Evolutionary conservation across 2,329 filamentous ascomycete genomes (phyloP).

Genomic region (Xylaria sp.): DNA sequence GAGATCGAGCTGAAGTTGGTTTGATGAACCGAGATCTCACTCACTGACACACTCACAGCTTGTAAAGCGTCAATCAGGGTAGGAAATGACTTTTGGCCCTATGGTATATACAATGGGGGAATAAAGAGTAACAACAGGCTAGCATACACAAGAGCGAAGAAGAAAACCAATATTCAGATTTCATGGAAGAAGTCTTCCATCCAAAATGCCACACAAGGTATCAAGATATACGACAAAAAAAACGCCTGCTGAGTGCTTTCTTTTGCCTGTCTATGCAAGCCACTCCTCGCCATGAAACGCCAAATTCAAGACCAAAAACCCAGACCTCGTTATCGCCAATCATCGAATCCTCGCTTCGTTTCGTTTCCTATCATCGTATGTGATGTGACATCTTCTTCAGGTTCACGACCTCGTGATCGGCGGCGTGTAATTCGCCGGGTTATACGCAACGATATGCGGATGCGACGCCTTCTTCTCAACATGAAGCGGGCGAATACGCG

Average conservation of each 20-base stretch:
- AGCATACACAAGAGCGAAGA: neutral
- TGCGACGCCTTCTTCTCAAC: constrained; percentile 2
- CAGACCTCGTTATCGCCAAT: too few species aligned
- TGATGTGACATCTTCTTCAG: too few species aligned
- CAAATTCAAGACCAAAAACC: too few species aligned
- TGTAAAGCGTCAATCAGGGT: too few species aligned
- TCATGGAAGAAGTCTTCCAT: neutral
- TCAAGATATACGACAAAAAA: neutral
- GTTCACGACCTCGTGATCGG: constrained; percentile 18
- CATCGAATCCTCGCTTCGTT: too few species aligned
- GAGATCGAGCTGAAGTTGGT: too few species aligned
- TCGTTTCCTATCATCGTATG: too few species aligned
- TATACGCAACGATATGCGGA: constrained; percentile 32
- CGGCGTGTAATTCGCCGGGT: constrained; percentile 37
- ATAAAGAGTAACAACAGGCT: neutral
- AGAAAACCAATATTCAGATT: neutral
- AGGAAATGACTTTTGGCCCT: too few species aligned
- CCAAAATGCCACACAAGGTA: neutral
- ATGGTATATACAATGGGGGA: too few species aligned
- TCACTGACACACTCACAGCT: too few species aligned
- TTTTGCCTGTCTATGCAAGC: neutral
- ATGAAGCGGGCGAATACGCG: constrained; percentile 28
- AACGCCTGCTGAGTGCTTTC: neutral
- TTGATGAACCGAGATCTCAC: too few species aligned
- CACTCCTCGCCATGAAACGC: too few species aligned